phyloP scores from a whole-genome alignment of 257 asterid species.

The Gentiana macrophylla region DNA sequence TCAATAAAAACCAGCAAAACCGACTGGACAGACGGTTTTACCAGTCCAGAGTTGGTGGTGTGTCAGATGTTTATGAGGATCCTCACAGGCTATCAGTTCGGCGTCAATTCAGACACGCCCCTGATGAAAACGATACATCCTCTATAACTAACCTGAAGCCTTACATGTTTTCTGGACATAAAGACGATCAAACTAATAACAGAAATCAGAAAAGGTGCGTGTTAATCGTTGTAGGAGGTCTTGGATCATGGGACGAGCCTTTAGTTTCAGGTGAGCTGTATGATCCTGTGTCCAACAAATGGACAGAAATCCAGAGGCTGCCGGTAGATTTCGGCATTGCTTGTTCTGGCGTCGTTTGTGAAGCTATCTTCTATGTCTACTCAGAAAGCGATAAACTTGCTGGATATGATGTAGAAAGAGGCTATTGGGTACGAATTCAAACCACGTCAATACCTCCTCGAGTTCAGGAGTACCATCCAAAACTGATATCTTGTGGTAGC shows the following conservation, averaged over 20 bases:
- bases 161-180: constrained; percentile 31
- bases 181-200: constrained; percentile 21
- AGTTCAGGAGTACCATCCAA: constrained; percentile 82
- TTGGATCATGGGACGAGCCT: constrained; percentile 87
- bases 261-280: constrained; percentile 78
- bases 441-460: constrained; percentile 61
- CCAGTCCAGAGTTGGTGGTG: constrained; percentile 60
- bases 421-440: constrained; percentile 72
- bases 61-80: constrained; percentile 85
- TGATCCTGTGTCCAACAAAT: constrained; percentile 64
- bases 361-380: constrained; percentile 54
- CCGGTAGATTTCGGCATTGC: constrained; percentile 78
- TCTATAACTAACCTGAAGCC: constrained; percentile 26
- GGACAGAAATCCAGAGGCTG: constrained; percentile 80
- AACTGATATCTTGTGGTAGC: constrained; percentile 49
- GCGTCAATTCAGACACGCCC: constrained; percentile 54
- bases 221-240: constrained; percentile 85
- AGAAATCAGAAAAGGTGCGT: constrained; percentile 40
- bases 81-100: constrained; percentile 89
- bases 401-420: constrained; percentile 73
- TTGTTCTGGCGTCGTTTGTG: constrained; percentile 73
- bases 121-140: constrained; percentile 54
- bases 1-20: constrained; percentile 43
- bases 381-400: constrained; percentile 77
- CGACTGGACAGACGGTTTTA: constrained; percentile 44